A percentile compares a stretch with the other conserved stretches of the same genome.
phyloP scores from a whole-genome alignment of 306 rosid genomes.

The Elaeagnus macrophylla region DNA sequence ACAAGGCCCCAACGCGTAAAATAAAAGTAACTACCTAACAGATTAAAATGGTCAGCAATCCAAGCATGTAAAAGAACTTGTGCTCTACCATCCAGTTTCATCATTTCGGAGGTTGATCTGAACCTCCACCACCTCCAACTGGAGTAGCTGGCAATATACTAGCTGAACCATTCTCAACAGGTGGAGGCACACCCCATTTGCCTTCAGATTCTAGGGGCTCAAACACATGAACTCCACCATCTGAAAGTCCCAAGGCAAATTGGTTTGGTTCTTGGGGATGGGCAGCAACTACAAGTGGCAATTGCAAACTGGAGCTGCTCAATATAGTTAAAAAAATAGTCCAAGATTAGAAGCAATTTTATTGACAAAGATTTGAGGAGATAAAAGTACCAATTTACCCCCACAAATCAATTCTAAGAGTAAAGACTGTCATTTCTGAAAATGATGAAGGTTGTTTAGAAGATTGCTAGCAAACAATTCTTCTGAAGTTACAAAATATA shows the following conservation, averaged over 20 bases:
- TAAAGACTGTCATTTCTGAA: no score
- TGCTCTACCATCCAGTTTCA: conserved; percentile 37
- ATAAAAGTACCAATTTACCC: not conserved
- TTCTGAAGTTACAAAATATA: not conserved
- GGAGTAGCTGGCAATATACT: conserved; percentile 48
- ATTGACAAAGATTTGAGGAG: not conserved
- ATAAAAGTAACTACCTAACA: not conserved
- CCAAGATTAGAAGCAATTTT: not conserved
- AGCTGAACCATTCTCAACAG: conserved; percentile 77
- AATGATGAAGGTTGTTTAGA: no score
- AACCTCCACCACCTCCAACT: conserved; percentile 69
- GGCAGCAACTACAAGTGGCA: conserved; percentile 80
- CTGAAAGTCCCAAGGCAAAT: conserved; percentile 83
- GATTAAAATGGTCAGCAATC: conserved; percentile 39
- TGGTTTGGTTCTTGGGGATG: conserved; percentile 93
- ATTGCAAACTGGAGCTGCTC: conserved; percentile 57
- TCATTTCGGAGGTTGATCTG: conserved; percentile 81
- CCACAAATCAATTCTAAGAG: no score
- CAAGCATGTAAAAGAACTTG: conserved; percentile 72
- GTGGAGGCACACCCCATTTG: conserved; percentile 87
- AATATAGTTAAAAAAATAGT: conserved; percentile 2
- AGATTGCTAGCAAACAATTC: no score
- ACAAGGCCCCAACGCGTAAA: not conserved
- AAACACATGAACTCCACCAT: conserved; percentile 85
- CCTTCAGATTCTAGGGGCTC: conserved; percentile 93